Conservation (phyloP, 306 rosid genomes). For the Vicia faba region DNA sequence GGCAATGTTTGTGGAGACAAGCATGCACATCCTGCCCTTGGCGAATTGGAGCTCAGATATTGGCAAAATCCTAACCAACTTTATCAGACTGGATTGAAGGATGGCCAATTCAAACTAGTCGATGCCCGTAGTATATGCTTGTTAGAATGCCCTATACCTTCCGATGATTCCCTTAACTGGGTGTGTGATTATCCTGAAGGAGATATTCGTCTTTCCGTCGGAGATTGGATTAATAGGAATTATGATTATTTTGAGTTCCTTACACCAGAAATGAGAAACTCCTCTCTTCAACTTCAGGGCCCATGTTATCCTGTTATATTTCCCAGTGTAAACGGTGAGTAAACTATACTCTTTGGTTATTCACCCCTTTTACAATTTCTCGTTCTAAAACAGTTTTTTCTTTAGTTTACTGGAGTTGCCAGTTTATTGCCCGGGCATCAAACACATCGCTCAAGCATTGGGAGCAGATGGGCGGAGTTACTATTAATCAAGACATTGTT, state of each 20-base stretch:
- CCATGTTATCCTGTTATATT: constrained; percentile 98
- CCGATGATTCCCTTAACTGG: constrained; percentile 84
- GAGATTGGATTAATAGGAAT: constrained; percentile 74
- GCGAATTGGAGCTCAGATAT: constrained; percentile 73
- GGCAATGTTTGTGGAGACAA: constrained; percentile 92
- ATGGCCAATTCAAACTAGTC: constrained; percentile 60
- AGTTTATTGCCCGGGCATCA: constrained; percentile 83
- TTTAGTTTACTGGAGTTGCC: constrained; percentile 97
- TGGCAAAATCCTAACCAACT: constrained; percentile 96
- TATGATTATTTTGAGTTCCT: constrained; percentile 91
- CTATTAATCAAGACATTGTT: constrained; percentile 71
- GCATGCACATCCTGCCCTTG: constrained; percentile 68
- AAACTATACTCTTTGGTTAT: not conserved
- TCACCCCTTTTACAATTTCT: not conserved
- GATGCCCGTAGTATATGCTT: constrained; percentile 89
- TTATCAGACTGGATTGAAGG: constrained; percentile 84
- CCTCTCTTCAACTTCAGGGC: constrained; percentile 95
- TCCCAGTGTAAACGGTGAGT: constrained; percentile 91
- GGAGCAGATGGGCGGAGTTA: constrained; percentile 94
- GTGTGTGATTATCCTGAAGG: constrained; percentile 97
- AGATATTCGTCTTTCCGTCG: constrained; percentile 64
- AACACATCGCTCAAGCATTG: constrained; percentile 84
- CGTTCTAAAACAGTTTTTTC: constrained; percentile 2
- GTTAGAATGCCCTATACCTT: constrained; percentile 77
- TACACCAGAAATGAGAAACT: constrained; percentile 88